Evolutionary conservation across 2,329 filamentous ascomycete genomes (phyloP).

Genomic region (Hortaea werneckii): DNA sequence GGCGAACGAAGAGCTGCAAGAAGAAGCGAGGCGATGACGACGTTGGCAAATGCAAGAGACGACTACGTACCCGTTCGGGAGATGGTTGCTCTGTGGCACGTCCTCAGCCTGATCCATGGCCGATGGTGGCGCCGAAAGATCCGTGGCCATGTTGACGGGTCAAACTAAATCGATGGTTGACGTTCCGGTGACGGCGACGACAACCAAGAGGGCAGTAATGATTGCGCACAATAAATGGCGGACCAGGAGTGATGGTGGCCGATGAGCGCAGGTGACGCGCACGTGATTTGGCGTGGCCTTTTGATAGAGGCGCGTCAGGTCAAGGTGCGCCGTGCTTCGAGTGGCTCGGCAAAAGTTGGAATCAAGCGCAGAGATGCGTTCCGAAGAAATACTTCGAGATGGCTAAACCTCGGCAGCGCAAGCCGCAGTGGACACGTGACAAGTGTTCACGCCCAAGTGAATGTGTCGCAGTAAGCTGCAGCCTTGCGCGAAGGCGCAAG

Average conservation of each 20-base stretch:
- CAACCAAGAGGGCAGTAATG: background rate
- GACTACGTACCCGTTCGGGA: slow-evolving; percentile 6
- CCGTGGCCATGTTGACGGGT: slow-evolving; percentile 8
- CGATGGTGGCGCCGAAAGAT: slow-evolving; percentile 1
- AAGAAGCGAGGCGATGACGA: background rate
- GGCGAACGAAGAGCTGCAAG: background rate
- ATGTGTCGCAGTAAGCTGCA: slow-evolving; percentile 1
- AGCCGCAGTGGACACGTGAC: slow-evolving; percentile 2
- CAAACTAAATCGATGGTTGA: background rate
- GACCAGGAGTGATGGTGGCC: background rate
- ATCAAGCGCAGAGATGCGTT: background rate
- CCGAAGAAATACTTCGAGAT: slow-evolving; percentile 3
- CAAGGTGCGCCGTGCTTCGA: background rate
- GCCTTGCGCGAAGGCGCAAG: slow-evolving; percentile 1
- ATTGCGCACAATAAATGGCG: background rate
- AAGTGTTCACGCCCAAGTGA: background rate
- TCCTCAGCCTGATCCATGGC: slow-evolving; percentile 2
- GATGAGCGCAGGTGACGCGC: background rate
- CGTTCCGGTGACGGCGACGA: background rate
- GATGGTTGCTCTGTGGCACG: slow-evolving; percentile 3
- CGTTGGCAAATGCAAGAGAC: background rate
- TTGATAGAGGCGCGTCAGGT: background rate
- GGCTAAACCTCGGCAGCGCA: background rate
- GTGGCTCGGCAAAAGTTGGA: slow-evolving; percentile 2
- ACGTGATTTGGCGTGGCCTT: slow-evolving; percentile 1